A percentile compares a stretch with the other conserved stretches of the same genome.
Evolutionary conservation across 1,284 basidiomycete species (phyloP).

Genomic region (Leccinum solheimii): DNA sequence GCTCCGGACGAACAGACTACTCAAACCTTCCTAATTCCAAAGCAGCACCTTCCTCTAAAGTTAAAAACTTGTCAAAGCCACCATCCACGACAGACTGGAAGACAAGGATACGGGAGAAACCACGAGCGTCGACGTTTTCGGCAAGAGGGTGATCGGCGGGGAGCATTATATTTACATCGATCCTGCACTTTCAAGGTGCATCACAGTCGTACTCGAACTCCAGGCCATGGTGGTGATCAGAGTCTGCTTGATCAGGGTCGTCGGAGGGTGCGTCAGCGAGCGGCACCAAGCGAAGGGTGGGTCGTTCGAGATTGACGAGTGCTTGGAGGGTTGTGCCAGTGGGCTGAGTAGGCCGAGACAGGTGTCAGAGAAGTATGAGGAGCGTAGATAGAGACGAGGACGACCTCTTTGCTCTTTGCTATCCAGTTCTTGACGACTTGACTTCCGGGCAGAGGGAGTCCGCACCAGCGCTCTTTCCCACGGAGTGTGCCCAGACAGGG

Average conservation of each 20-base stretch:
- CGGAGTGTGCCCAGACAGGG: constrained; percentile 45
- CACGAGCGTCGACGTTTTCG: constrained; percentile 40
- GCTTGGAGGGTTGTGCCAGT: constrained; percentile 85
- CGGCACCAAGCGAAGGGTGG: constrained; percentile 73
- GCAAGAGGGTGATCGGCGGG: constrained; percentile 57
- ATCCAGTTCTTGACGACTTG: constrained; percentile 75
- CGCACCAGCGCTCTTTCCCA: constrained; percentile 30
- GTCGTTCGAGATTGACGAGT: constrained; percentile 87
- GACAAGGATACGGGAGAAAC: constrained; percentile 56
- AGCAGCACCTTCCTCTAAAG: constrained; percentile 70
- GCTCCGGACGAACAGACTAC: constrained; percentile 16
- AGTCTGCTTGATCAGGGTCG: constrained; percentile 44
- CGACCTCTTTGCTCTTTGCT: constrained; percentile 80
- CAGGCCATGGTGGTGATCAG: constrained; percentile 65
- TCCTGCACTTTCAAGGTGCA: constrained; percentile 69
- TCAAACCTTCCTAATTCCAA: constrained; percentile 73
- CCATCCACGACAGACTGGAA: constrained; percentile 77
- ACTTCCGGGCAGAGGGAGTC: constrained; percentile 29
- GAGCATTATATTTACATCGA: constrained; percentile 73
- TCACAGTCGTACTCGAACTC: constrained; percentile 91
- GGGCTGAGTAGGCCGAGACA: constrained; percentile 63
- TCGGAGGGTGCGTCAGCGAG: constrained; percentile 49
- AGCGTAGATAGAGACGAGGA: not conserved
- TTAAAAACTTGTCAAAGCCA: constrained; percentile 75
- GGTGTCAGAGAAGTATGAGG: constrained; percentile 1